Evolutionary conservation across 2,329 filamentous ascomycete genomes (phyloP), one percentile per base, ranked within the genome.

Genomic region (Penicillium sp.): DNA sequence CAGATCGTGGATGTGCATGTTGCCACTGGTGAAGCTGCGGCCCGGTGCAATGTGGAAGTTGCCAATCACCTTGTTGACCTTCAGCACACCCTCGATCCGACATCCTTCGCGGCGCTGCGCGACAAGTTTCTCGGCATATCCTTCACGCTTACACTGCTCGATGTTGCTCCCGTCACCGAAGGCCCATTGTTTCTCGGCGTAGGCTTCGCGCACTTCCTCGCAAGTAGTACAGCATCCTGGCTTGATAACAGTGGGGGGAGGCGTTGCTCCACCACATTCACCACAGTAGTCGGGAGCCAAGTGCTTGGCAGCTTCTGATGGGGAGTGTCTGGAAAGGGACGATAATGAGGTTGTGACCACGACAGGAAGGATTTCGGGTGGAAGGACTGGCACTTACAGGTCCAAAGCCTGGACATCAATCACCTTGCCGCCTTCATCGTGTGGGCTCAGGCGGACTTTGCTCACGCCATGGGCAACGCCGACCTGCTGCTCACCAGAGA

Each of bases 41-140:
- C 94, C 94, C 1, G 94, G 94, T 1, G 95, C 94, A 68, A 99
- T 89, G 77, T 99, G 94, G 84, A 99, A 99, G 81, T 99, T 99
- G 56, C 94, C 94, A 54, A 99, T 85, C 27, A 99, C 94, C 80
- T 99, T 99, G 83, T 99, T 99, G 65, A 99, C 95, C 48, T 91
- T 90, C 67, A 99, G 85, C 40, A 86, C 86, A 59, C 94, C 94
- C 75, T 97, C 92, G 63, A 99, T 89, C 50, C 94, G 90, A 78
- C 94, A 99, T 58, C 94, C 94, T 78, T 99, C 95, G 51, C 87
- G 85, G 56, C 93, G 86, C 79, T 97, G 93, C 62, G 86, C 87
- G 71, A 96, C 91, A 59, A 99, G 82, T 68, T 88, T 89, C 77
- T 97, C 90, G 60, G 86, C 86, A 76, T 97, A 99, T 74, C 97